phyloP scores from a whole-genome alignment of 148 eudicot species.

The Rhododendron henanense region DNA sequence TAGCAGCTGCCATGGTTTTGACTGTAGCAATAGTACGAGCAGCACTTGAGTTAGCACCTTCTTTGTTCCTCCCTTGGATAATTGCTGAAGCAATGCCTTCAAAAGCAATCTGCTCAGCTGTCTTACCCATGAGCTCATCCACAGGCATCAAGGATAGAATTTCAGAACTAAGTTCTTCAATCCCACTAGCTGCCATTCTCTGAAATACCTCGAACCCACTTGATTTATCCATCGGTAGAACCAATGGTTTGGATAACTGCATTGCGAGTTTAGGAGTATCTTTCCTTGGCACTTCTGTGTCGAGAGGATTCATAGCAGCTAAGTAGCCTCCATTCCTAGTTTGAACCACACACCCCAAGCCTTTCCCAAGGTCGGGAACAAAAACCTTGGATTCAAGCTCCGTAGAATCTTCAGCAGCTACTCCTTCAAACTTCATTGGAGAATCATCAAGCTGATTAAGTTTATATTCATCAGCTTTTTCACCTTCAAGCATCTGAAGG shows the following conservation, averaged over 20 bases:
- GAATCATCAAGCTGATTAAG: constrained; percentile 21
- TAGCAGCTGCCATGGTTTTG: constrained; percentile 62
- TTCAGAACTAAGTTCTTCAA: constrained; percentile 62
- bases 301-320: constrained; percentile 72
- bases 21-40: constrained; percentile 68
- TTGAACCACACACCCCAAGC: constrained; percentile 84
- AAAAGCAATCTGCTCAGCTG: constrained; percentile 94
- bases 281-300: constrained; percentile 44
- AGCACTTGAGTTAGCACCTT: constrained; percentile 91
- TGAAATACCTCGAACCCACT: constrained; percentile 71
- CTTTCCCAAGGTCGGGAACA: constrained; percentile 88
- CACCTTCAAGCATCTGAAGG: constrained; percentile 75
- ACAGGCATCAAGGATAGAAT: constrained; percentile 64
- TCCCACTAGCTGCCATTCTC: constrained; percentile 67
- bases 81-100: constrained; percentile 96
- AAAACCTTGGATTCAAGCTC: constrained; percentile 48
- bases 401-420: constrained; percentile 14
- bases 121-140: constrained; percentile 78
- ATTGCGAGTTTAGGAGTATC: constrained; percentile 88
- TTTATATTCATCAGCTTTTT: constrained; percentile 24
- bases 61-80: constrained; percentile 83
- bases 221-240: constrained; percentile 41
- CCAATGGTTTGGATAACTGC: constrained; percentile 76
- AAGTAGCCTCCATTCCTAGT: constrained; percentile 84
- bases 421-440: constrained; percentile 21